Evolutionary conservation across 495 filamentous ascomycete species (phyloP), one percentile per base, ranked within the genome.

Genomic region (Cercophora sp.): DNA sequence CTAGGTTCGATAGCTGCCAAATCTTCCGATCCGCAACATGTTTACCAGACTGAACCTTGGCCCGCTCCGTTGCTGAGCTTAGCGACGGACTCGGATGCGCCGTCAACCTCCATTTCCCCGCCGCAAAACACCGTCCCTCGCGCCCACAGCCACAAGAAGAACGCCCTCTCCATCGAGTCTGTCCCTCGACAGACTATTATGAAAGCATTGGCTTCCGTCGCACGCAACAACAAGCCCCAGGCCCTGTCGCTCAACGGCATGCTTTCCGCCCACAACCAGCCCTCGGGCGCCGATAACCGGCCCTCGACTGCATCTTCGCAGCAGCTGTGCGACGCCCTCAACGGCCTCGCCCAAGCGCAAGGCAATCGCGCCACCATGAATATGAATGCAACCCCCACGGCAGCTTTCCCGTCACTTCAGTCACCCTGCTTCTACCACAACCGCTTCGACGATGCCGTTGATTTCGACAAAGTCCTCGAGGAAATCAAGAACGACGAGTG

Each of bases 391-490:
- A 79, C 81, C 0, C 80, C 84, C 8, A 76, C 80, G 23, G 82
- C 85, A 2, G 79, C 85, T 24, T 80, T 88, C 54, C 75, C 80
- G 15, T 74, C 79, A 4, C 71, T 96, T 20, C 85, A 92, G 62
- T 94, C 89, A 31, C 93, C 93, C 0, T 97, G 94, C 70, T 97
- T 92, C 70, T 97, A 96, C 77, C 93, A 98, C 69, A 86, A 91
- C 69, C 81, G 90, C 34, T 97, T 98, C 64, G 93, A 96, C 52
- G 89, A 95, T 65, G 91, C 91, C 6, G 88, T 98, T 55, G 91
- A 98, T 67, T 86, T 96, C 36, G 88, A 94, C 49, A 94, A 86
- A 65, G 91, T 98, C 2, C 77, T 98, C 1, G 93, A 97, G 66
- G 93, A 98, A 72, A 94, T 97, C 40, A 77, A 79, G 62, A 88